Percentiles rank a stretch among this genome's conserved stretches.
phyloP scores from a whole-genome alignment of 805 yeast genomes.

The Metschnikowia gelsemii region DNA sequence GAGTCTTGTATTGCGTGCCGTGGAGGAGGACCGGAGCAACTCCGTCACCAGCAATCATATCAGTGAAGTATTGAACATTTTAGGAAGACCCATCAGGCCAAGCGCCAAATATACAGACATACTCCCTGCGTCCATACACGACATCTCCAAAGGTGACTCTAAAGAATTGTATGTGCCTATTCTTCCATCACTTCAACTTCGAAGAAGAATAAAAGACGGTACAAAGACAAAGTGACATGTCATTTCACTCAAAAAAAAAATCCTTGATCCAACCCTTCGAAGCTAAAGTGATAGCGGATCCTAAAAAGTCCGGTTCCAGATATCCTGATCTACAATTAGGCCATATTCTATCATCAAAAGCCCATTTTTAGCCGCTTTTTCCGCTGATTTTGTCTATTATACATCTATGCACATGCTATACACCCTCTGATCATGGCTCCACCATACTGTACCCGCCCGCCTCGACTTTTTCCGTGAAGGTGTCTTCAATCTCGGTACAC shows the following conservation, averaged over 20 bases:
- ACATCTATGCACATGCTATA: slow-evolving; percentile 4
- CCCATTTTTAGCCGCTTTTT: background rate
- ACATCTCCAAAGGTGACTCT: no score
- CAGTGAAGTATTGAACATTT: slow-evolving; percentile 55
- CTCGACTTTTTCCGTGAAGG: slow-evolving; percentile 66
- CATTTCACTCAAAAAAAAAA: no score
- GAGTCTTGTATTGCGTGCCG: slow-evolving; percentile 56
- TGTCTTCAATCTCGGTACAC: slow-evolving; percentile 80
- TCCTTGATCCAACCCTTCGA: no score
- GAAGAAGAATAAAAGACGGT: no score
- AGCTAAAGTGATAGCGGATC: no score
- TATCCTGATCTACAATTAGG: no score
- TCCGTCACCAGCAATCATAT: slow-evolving; percentile 51
- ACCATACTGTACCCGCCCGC: slow-evolving; percentile 51
- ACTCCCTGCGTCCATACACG: slow-evolving; percentile 48
- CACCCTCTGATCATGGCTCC: slow-evolving; percentile 39
- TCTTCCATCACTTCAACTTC: no score
- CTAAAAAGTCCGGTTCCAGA: no score
- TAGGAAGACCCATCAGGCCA: slow-evolving; percentile 57
- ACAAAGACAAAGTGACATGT: no score
- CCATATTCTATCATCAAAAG: background rate
- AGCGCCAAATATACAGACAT: slow-evolving; percentile 37
- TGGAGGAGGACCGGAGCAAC: slow-evolving; percentile 61
- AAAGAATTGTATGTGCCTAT: no score
- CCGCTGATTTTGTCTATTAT: slow-evolving; percentile 2